Percentiles rank a stretch among this genome's conserved stretches.
phyloP scores from a whole-genome alignment of 495 filamentous ascomycete species.

The Diplogelasinospora grovesii region DNA sequence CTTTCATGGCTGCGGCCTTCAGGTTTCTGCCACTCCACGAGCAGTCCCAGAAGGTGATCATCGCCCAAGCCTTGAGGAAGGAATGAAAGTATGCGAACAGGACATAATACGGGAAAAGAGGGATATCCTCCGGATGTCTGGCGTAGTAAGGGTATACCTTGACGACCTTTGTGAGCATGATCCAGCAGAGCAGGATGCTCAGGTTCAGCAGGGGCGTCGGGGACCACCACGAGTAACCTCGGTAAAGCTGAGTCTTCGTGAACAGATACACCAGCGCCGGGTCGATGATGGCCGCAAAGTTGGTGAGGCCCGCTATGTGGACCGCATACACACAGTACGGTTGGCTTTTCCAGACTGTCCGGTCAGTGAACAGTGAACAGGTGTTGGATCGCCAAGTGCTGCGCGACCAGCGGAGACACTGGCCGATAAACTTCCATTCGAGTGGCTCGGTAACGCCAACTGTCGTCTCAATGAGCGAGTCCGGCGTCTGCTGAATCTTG shows the following conservation, averaged over 20 bases:
- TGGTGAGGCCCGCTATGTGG: conserved; percentile 48
- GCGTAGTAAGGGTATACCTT: conserved; percentile 55
- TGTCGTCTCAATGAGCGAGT: conserved; percentile 53
- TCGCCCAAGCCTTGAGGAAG: conserved; percentile 56
- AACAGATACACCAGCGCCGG: conserved; percentile 33
- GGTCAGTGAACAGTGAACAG: conserved; percentile 44
- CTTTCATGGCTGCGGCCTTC: no score
- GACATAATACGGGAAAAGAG: conserved; percentile 48
- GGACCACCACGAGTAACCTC: no score
- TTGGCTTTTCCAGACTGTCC: conserved; percentile 30
- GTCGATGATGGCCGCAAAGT: conserved; percentile 54
- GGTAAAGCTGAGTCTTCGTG: conserved; percentile 1
- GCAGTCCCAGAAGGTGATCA: conserved; percentile 43
- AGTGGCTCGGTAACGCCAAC: conserved; percentile 37
- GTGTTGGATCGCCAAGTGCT: conserved; percentile 62
- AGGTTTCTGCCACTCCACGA: conserved; percentile 24
- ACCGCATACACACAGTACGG: conserved; percentile 59
- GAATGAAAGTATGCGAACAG: conserved; percentile 56
- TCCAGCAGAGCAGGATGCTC: conserved; percentile 29
- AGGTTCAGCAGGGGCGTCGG: background rate
- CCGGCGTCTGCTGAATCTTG: conserved; percentile 53
- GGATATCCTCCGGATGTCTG: conserved; percentile 49
- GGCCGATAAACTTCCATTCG: conserved; percentile 48
- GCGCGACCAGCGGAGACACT: conserved; percentile 55
- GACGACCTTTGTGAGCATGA: conserved; percentile 49